Evolutionary conservation across 1,139 yeast genomes (phyloP).

Genomic region (Candida tropicalis): DNA sequence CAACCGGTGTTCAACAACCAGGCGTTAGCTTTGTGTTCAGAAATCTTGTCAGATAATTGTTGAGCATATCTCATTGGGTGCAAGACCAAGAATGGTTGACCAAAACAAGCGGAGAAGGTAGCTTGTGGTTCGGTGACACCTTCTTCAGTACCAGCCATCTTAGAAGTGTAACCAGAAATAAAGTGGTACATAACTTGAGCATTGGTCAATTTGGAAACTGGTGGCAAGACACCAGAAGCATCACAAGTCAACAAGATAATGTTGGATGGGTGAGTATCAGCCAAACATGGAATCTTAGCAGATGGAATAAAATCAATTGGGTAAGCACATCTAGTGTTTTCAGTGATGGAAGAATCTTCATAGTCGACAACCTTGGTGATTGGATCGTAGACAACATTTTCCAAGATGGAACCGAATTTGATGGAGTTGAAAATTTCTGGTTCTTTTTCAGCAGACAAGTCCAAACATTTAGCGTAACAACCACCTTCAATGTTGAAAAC

Average conservation of each 20-base stretch:
- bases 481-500: slow-evolving; percentile 99
- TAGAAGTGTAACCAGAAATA: slow-evolving; percentile 97
- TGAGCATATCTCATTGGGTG: slow-evolving; percentile 99
- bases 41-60: slow-evolving; percentile 93
- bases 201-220: slow-evolving; percentile 90
- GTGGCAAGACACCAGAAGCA: slow-evolving; percentile 97
- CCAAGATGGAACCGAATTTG: slow-evolving; percentile 91
- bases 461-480: slow-evolving; percentile 97
- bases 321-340: slow-evolving; percentile 98
- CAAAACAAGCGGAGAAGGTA: slow-evolving; percentile 97
- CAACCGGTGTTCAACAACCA: slow-evolving; percentile 99
- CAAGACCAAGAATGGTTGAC: slow-evolving; percentile 97
- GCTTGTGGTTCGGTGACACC: slow-evolving; percentile 99
- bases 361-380: slow-evolving; percentile 82
- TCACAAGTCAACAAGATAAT: slow-evolving; percentile 94
- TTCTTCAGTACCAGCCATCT: slow-evolving; percentile 99
- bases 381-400: slow-evolving; percentile 89
- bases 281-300: slow-evolving; percentile 93
- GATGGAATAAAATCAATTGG: slow-evolving; percentile 97
- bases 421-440: slow-evolving; percentile 97
- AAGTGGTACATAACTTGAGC: slow-evolving; percentile 99
- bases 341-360: slow-evolving; percentile 80
- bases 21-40: slow-evolving; percentile 86
- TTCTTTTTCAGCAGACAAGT: slow-evolving; percentile 87
- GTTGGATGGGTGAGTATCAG: slow-evolving; percentile 89